Conservation (phyloP, 2,329 filamentous ascomycete species). For the Xylaria sp. region DNA sequence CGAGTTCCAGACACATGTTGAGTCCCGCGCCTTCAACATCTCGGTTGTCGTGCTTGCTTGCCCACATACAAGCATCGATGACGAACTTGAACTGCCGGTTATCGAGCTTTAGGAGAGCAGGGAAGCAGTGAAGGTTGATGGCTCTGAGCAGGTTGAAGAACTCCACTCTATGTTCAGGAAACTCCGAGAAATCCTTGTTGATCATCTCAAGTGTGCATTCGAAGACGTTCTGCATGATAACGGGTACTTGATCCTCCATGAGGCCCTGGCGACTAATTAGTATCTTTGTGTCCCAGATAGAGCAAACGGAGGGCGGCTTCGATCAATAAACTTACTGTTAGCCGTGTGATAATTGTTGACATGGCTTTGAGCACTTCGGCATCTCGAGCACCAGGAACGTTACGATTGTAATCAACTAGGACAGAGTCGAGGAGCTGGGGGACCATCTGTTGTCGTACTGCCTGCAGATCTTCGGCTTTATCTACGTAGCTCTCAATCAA, state of each 20-base stretch:
- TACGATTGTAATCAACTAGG: constrained; percentile 94
- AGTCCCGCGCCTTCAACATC: constrained; percentile 96
- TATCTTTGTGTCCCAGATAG: constrained; percentile 9
- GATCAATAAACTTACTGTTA: constrained; percentile 73
- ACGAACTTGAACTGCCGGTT: constrained; percentile 99
- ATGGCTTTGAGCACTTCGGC: constrained; percentile 97
- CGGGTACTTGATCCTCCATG: constrained; percentile 98
- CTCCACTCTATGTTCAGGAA: constrained; percentile 97
- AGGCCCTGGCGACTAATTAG: constrained; percentile 62
- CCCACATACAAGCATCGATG: constrained; percentile 99
- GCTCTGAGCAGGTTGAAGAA: constrained; percentile 97
- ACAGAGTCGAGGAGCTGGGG: constrained; percentile 95
- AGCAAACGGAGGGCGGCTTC: constrained; percentile 39
- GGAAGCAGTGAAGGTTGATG: constrained; percentile 98
- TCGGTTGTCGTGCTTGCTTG: constrained; percentile 99
- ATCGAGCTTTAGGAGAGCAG: constrained; percentile 89
- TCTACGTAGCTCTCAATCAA: constrained; percentile 98
- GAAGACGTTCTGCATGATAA: constrained; percentile 98
- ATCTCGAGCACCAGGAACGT: constrained; percentile 93
- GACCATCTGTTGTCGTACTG: constrained; percentile 92
- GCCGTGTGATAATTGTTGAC: constrained; percentile 95
- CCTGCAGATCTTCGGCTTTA: constrained; percentile 93
- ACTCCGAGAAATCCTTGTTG: constrained; percentile 99
- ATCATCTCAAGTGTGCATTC: constrained; percentile 99
- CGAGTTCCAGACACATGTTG: constrained; percentile 96